phyloP scores from a whole-genome alignment of 768 basidiomycete genomes.

The Floccularia luteovirens region DNA sequence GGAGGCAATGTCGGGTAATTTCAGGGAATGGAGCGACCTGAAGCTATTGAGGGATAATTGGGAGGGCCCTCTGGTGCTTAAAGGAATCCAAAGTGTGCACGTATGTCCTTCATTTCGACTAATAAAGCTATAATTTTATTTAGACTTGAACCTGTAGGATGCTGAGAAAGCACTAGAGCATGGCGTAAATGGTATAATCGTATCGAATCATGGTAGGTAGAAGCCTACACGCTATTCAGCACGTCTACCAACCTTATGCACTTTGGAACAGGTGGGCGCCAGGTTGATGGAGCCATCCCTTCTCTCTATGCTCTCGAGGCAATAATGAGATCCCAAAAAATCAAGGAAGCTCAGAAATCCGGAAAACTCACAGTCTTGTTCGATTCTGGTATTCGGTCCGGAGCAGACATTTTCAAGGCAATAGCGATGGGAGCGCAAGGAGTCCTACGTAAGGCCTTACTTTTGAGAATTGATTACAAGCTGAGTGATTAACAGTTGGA shows the following conservation, averaged over 20 bases:
- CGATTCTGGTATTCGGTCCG: conserved; percentile 78
- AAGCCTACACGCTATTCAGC: not conserved
- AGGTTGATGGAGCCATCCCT: conserved; percentile 73
- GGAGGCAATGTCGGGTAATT: conserved; percentile 56
- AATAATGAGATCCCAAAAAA: conserved; percentile 55
- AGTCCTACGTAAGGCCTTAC: conserved; percentile 47
- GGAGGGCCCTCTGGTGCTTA: conserved; percentile 72
- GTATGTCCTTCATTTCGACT: conserved; percentile 24
- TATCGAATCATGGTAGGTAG: conserved; percentile 69
- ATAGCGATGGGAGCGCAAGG: conserved; percentile 82
- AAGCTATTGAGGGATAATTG: conserved; percentile 62
- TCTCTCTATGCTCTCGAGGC: conserved; percentile 64
- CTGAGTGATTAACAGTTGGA: conserved; percentile 55
- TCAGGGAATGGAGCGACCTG: conserved; percentile 65
- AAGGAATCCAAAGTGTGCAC: conserved; percentile 64
- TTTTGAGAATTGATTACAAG: too few relatives aligned
- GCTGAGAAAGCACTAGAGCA: conserved; percentile 61
- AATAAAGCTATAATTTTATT: not conserved
- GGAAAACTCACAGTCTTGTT: conserved; percentile 67
- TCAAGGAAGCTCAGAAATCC: conserved; percentile 46
- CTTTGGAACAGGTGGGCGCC: conserved; percentile 59
- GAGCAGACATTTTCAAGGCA: conserved; percentile 79
- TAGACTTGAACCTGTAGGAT: conserved; percentile 27
- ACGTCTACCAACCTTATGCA: too few relatives aligned
- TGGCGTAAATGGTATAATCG: conserved; percentile 66